phyloP scores from a whole-genome alignment of 768 basidiomycete species.

The Mycena kentingensis region DNA sequence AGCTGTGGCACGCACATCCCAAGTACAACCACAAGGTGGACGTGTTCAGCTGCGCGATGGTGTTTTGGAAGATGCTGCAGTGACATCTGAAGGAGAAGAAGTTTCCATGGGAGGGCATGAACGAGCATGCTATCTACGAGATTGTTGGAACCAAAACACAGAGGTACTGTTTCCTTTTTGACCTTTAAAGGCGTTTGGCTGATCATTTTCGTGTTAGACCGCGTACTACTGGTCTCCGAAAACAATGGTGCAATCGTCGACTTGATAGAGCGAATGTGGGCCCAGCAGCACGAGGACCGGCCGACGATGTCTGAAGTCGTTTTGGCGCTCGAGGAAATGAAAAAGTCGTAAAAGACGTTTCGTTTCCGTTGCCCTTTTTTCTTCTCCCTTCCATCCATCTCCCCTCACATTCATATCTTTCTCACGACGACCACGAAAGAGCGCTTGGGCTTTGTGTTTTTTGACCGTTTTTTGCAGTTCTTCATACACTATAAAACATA shows the following conservation, averaged over 20 bases:
- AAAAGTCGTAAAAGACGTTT: too few species aligned
- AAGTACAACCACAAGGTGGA: constrained; percentile 99
- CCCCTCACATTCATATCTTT: too few species aligned
- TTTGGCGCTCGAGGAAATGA: constrained; percentile 69
- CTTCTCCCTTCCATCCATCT: constrained; percentile 6
- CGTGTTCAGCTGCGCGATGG: constrained; percentile 95
- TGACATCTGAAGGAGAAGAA: constrained; percentile 89
- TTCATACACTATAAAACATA: too few species aligned
- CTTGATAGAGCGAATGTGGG: constrained; percentile 94
- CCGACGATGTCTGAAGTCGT: constrained; percentile 93
- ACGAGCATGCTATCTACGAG: constrained; percentile 97
- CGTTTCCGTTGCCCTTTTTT: neutral
- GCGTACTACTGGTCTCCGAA: constrained; percentile 71
- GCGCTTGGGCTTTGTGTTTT: constrained; percentile 23
- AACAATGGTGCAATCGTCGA: constrained; percentile 94
- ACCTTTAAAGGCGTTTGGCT: neutral
- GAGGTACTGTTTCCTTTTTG: constrained; percentile 51
- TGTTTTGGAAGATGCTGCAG: constrained; percentile 98
- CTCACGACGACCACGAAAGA: too few species aligned
- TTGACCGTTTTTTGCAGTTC: too few species aligned
- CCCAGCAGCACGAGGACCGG: constrained; percentile 84
- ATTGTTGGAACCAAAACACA: constrained; percentile 87
- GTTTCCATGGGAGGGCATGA: constrained; percentile 99
- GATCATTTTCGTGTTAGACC: constrained; percentile 54
- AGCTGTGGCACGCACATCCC: constrained; percentile 95